Percentiles rank a stretch among this genome's conserved stretches.
Evolutionary conservation across 2,329 filamentous ascomycete species (phyloP).

Genomic region (Diaporthe eres): DNA sequence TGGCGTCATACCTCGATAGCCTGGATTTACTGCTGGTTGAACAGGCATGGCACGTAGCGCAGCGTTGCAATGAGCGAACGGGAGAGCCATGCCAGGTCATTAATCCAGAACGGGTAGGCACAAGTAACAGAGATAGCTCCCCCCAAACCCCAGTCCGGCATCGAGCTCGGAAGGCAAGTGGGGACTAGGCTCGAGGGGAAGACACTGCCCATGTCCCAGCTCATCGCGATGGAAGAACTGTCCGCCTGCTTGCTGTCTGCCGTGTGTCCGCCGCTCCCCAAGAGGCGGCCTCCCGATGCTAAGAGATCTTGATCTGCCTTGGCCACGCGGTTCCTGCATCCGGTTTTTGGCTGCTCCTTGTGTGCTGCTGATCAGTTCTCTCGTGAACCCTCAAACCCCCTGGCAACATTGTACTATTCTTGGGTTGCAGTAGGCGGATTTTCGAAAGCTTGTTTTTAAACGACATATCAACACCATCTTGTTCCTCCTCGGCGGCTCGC

Average conservation of each 20-base stretch:
- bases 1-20: conserved; percentile 39
- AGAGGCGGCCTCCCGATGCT: conserved; percentile 8
- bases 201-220: background rate
- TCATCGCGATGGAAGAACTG: background rate
- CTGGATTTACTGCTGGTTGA: conserved; percentile 11
- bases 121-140: conserved; percentile 15
- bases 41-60: conserved; percentile 30
- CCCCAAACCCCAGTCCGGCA: conserved; percentile 33
- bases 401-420: background rate
- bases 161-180: background rate
- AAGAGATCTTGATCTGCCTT: conserved; percentile 28
- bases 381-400: background rate
- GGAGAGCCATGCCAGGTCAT: conserved; percentile 18
- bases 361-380: background rate
- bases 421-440: conserved; percentile 27
- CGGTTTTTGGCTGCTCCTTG: conserved; percentile 5
- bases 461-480: background rate
- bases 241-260: conserved; percentile 8
- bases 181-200: background rate
- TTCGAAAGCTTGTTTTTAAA: conserved; percentile 35
- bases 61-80: conserved; percentile 33
- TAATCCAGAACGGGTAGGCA: conserved; percentile 25
- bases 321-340: conserved; percentile 33
- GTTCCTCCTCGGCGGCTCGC: background rate
- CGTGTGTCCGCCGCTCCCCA: conserved; percentile 24